Evolutionary conservation across 2,329 filamentous ascomycete species (phyloP), one percentile per base, ranked within the genome.

Genomic region (Colletotrichum gloeosporioides): DNA sequence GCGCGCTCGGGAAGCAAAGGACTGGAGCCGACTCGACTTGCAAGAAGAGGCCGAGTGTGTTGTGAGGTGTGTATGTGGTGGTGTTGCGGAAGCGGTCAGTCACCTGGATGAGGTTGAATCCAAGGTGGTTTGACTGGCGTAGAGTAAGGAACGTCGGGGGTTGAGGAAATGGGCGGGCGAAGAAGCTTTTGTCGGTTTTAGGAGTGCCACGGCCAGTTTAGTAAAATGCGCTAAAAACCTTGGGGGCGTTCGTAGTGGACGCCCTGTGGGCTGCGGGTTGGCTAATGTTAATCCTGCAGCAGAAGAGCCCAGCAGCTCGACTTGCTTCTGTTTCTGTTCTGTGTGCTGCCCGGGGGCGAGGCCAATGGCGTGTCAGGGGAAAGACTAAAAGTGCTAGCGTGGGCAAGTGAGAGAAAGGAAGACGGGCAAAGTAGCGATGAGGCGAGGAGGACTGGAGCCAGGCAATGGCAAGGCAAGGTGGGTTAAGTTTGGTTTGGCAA

Each of bases 121-220:
- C 65, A 57, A 36, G 53, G 57, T 70, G 62, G 68, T 15, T n/a
- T 22, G 49, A 57, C 65, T 31, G 27, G 22, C 18, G 36, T n/a
- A 53, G 53, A 16, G 27, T 16, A 39, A 44, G 29, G 25, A 62
- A 61, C 68, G 68, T 70, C 57, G 39, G 39, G 29, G 39, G 16
- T 73, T 63, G 63, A 73, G 44, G 63, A 73, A 22, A 71, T 61
- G 73, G 73, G 70, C 15, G 64, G 64, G 59, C 63, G 70, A 76
- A 53, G 44, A 53, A 76, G 73, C 73, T 76, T 76, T 73, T 76
- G 73, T 59, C 61, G 70, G 70, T 69, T 73, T 76, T 59, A 39
- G 69, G 71, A 63, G 73, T 49, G 63, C 73, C 73, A 73, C 57
- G 59, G 55, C 70, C 57, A 76, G 63, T 73, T 65, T 71, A 67